These are phyloP conservation scores for Aspergillus arachidicola DNA, from an alignment of 2,329 filamentous ascomycete genomes.

Conservation along the genomic window DNA sequence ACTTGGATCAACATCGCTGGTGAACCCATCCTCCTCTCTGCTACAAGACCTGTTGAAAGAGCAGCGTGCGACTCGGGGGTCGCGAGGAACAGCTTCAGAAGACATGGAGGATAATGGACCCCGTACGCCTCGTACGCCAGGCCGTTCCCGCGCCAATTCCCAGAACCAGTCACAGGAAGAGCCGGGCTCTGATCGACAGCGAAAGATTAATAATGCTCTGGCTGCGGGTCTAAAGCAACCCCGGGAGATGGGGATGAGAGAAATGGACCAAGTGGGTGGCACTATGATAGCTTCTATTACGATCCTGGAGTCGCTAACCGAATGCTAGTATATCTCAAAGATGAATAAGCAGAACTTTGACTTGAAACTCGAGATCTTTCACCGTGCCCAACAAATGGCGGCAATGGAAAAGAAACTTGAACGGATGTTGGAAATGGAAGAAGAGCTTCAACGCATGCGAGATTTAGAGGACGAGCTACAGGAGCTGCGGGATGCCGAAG, in stretches of 20 bases:
- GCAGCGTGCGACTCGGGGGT: slow-evolving; percentile 41
- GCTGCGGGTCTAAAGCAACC: slow-evolving; percentile 37
- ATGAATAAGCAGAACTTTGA: slow-evolving; percentile 49
- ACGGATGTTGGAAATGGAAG: slow-evolving; percentile 41
- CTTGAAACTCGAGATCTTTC: slow-evolving; percentile 46
- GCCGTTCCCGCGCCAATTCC: slow-evolving; percentile 22
- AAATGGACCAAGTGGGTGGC: slow-evolving; percentile 44
- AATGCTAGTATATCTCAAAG: slow-evolving; percentile 44
- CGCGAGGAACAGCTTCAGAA: slow-evolving; percentile 28
- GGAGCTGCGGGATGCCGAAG: slow-evolving; percentile 39
- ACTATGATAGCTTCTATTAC: background rate
- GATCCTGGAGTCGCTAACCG: slow-evolving; percentile 8
- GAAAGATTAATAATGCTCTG: slow-evolving; percentile 32
- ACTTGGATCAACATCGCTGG: slow-evolving; percentile 31
- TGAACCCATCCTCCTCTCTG: slow-evolving; percentile 43
- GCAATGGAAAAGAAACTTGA: slow-evolving; percentile 41
- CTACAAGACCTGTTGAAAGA: slow-evolving; percentile 46
- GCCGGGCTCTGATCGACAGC: slow-evolving; percentile 38
- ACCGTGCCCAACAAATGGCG: slow-evolving; percentile 41
- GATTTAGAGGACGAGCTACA: slow-evolving; percentile 38
- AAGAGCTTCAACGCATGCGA: slow-evolving; percentile 35
- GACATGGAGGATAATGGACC: slow-evolving; percentile 25
- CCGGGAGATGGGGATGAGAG: slow-evolving; percentile 45
- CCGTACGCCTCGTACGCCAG: slow-evolving; percentile 32
- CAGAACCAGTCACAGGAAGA: slow-evolving; percentile 34